These are phyloP conservation scores for Excoecaria cochinchinensis DNA, from an alignment of 345 rosid species.

Conservation along the genomic window DNA sequence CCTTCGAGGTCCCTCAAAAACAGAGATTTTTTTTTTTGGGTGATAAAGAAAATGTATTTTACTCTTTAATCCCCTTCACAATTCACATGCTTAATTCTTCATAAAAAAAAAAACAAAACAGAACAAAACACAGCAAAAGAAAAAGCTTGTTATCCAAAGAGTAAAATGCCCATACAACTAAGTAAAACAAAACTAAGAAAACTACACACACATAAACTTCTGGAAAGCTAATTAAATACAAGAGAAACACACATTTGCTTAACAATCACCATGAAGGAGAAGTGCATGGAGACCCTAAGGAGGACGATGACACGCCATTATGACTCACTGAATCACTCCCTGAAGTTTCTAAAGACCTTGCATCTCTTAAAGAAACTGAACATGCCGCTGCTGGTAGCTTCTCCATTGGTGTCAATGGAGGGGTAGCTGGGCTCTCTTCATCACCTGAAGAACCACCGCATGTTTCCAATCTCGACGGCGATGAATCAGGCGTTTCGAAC, in stretches of 20 bases:
- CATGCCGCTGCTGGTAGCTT: slow-evolving; percentile 72
- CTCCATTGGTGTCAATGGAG: slow-evolving; percentile 86
- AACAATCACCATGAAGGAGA: slow-evolving; percentile 79
- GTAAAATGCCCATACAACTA: slow-evolving; percentile 21
- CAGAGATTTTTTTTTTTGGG: slow-evolving; percentile 8
- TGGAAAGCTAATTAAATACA: slow-evolving; percentile 1
- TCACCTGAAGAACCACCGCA: slow-evolving; percentile 40
- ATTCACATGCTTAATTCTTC: slow-evolving; percentile 36
- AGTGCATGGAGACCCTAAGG: slow-evolving; percentile 68
- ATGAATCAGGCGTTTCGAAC: slow-evolving; percentile 77
- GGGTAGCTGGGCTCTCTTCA: slow-evolving; percentile 41
- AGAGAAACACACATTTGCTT: not conserved
- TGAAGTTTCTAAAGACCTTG: slow-evolving; percentile 50
- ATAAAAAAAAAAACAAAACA: too few relatives aligned
- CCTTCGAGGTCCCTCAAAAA: slow-evolving; percentile 38
- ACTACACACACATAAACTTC: not conserved
- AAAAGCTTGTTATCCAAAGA: not conserved
- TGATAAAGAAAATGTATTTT: not conserved
- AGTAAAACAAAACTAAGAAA: slow-evolving; percentile 3
- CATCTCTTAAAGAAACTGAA: slow-evolving; percentile 64
- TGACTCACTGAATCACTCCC: slow-evolving; percentile 54
- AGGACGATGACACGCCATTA: slow-evolving; percentile 56
- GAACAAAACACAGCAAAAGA: slow-evolving; percentile 6
- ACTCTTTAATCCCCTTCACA: not conserved
- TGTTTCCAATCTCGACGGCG: slow-evolving; percentile 67